Base-by-base conservation (phyloP, 805 yeast genomes). In the Wickerhamiella cacticola region DNA sequence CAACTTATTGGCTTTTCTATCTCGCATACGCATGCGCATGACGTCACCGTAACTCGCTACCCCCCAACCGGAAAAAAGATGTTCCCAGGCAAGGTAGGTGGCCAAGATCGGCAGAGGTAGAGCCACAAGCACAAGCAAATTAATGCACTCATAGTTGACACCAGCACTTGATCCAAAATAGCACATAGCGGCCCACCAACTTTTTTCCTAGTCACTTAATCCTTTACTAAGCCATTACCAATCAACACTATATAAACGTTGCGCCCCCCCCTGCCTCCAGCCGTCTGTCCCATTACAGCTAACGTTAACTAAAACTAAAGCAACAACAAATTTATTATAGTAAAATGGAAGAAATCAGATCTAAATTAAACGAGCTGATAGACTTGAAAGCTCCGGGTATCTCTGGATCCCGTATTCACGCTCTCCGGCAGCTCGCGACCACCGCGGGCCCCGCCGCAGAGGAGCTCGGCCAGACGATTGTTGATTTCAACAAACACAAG, bases 351-450 rank as follows among this genome's bases (percentile, higher is more conserved):
- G 41, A 35, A 31, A 23, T 44, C 47, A 44, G 21, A 24, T 12
- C 35, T 44, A 42, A 42, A 28, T 49, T 59, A 34, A 50, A 51
- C 22, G 62, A 64, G 48, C 54, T 64, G 42, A 26, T 59, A 47
- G 38, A 54, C 34, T 56, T 59, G 16, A 64, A 65, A 53, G 60
- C 95, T 13, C 89, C 89, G 12, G 97, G 98, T 52, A 92, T 89
- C 46, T 87, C 96, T 24, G 97, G 97, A 39, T 79, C 95, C 48
- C 86, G 96, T 68, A 92, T 89, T 65, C 84, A 84, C 64, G 79
- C 79, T 59, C 70, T 88, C 15, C 28, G 26, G 61, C 83, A 89
- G 41, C 82, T 83, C 49, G 70, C 80, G 52, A 74, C 74, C 55
- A 76, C 86, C 63, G 81, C 82, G 49, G 65, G 60, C 51, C 25